Conservation (phyloP, 805 yeast genomes). For the Yarrowia sp. region DNA sequence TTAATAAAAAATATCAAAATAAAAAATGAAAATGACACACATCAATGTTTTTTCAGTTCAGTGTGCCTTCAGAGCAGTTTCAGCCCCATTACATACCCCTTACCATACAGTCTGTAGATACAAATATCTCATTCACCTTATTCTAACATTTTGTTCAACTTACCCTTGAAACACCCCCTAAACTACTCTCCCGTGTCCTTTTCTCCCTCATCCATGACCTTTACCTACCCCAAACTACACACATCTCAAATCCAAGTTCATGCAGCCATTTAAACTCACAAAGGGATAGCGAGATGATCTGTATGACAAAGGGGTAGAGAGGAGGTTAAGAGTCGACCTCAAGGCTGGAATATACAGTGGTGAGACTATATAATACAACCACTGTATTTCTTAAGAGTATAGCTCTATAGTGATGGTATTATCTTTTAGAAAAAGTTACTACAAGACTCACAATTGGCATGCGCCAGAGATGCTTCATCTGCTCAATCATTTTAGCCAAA, state of each 20-base stretch:
- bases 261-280: not conserved
- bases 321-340: not conserved
- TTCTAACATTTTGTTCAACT: no score
- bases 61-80: no score
- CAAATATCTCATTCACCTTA: no score
- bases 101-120: no score
- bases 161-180: no score
- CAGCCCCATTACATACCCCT: no score
- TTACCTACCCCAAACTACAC: not conserved
- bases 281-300: not conserved
- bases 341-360: no score
- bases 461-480: not conserved
- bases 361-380: no score
- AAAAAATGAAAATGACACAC: no score
- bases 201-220: not conserved
- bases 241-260: not conserved
- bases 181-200: not conserved
- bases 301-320: not conserved
- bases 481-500: not conserved
- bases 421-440: not conserved
- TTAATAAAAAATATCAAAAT: no score
- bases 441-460: not conserved
- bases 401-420: not conserved
- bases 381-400: no score
- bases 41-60: no score